phyloP scores from a whole-genome alignment of 1,284 basidiomycete genomes.

The Polyporus tsugae region DNA sequence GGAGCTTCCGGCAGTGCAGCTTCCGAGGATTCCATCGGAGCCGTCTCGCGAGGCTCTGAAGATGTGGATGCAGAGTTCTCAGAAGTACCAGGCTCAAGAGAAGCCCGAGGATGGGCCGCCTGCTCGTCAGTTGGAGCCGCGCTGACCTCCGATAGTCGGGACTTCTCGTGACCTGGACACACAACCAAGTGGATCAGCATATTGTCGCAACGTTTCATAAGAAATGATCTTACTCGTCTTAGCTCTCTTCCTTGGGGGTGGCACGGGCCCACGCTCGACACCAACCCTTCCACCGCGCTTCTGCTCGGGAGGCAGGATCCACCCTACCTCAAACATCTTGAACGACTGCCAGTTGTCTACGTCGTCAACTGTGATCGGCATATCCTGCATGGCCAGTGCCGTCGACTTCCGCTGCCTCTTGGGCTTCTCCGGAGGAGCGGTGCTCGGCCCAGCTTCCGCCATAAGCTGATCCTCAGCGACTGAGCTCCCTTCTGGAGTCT shows the following conservation, averaged over 20 bases:
- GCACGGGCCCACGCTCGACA: slow-evolving; percentile 50
- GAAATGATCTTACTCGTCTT: slow-evolving; percentile 52
- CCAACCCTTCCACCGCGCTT: slow-evolving; percentile 62
- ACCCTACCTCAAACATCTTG: slow-evolving; percentile 86
- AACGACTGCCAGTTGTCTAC: slow-evolving; percentile 82
- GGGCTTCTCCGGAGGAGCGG: slow-evolving; percentile 16
- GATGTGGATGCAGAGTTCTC: neutral
- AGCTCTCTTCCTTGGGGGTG: slow-evolving; percentile 57
- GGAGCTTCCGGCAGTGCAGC: neutral
- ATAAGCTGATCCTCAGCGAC: neutral
- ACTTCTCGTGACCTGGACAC: slow-evolving; percentile 17
- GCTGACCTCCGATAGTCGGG: slow-evolving; percentile 10
- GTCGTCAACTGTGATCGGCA: slow-evolving; percentile 65
- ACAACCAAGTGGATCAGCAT: neutral
- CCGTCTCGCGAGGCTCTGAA: slow-evolving; percentile 3
- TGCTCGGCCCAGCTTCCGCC: neutral
- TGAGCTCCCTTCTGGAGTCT: neutral
- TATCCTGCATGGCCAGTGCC: slow-evolving; percentile 46
- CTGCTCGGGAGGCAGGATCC: slow-evolving; percentile 85
- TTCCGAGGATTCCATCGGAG: neutral
- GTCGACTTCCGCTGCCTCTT: slow-evolving; percentile 35
- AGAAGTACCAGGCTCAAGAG: neutral
- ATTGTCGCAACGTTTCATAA: neutral
- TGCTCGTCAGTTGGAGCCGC: neutral
- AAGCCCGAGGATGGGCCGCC: neutral